A percentile compares a stretch with the other conserved stretches of the same genome.
These are phyloP conservation scores for Fraxinus dipetala DNA, from an alignment of 305 asterid genomes.

Conservation along the genomic window DNA sequence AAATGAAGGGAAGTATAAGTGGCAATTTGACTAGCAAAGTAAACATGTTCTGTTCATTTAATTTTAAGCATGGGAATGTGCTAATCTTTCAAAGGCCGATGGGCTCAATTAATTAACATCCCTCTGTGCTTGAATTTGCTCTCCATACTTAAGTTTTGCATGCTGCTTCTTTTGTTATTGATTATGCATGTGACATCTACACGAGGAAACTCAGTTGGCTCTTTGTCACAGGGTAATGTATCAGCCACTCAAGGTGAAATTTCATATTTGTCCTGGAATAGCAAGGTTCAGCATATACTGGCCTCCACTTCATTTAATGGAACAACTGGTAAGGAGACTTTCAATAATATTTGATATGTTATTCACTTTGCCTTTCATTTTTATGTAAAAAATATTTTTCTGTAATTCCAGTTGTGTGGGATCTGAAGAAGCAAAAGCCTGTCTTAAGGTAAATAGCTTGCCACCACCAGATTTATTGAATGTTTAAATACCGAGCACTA, in stretches of 20 bases:
- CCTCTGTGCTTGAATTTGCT: not conserved
- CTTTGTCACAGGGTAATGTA: constrained; percentile 70
- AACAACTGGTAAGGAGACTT: constrained; percentile 67
- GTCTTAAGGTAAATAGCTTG: constrained; percentile 60
- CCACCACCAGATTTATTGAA: not conserved
- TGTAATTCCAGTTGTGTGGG: constrained; percentile 85
- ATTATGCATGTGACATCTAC: not conserved
- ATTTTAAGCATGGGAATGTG: not conserved
- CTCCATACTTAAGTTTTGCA: not conserved
- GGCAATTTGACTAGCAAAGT: not conserved
- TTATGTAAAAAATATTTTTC: constrained; percentile 25
- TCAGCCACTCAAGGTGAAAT: constrained; percentile 94
- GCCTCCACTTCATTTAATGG: constrained; percentile 95
- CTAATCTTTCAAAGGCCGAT: not conserved
- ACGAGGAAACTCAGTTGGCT: not conserved
- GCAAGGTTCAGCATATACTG: constrained; percentile 79
- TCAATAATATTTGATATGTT: constrained; percentile 1
- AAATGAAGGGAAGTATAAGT: not conserved
- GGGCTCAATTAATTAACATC: not conserved
- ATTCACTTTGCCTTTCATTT: constrained; percentile 6
- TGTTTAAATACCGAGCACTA: not conserved
- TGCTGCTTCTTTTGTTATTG: not conserved
- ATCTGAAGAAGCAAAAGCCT: constrained; percentile 90
- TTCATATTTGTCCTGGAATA: constrained; percentile 93
- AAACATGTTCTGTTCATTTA: not conserved